Percentiles rank a stretch among this genome's conserved stretches.
Evolutionary conservation across 345 rosid genomes (phyloP).

Genomic region (Syzygium aromaticum): DNA sequence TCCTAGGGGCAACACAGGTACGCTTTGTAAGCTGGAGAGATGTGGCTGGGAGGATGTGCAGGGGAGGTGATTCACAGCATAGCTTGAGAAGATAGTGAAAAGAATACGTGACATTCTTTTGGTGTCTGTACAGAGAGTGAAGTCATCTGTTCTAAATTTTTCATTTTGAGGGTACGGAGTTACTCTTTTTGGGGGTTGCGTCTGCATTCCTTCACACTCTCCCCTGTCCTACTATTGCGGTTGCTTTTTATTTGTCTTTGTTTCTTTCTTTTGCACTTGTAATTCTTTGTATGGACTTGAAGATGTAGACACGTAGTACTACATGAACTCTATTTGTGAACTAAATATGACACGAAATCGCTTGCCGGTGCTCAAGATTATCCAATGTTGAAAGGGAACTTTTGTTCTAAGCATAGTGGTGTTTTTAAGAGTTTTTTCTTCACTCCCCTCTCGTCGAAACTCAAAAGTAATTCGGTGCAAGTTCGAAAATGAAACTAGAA

Average conservation of each 20-base stretch:
- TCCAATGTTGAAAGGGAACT: not conserved
- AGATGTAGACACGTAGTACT: not conserved
- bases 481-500: not conserved
- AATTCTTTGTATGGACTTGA: not conserved
- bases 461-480: not conserved
- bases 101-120: not conserved
- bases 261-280: not conserved
- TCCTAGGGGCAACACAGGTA: not conserved
- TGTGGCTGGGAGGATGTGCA: not conserved
- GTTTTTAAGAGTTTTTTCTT: not conserved
- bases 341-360: not conserved
- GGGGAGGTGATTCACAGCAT: not conserved
- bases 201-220: not conserved
- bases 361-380: not conserved
- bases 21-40: not conserved
- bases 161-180: not conserved
- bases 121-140: not conserved
- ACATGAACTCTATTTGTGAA: not conserved
- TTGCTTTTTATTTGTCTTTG: not conserved
- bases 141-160: not conserved
- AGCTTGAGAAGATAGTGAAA: not conserved
- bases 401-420: not conserved
- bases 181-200: not conserved
- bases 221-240: not conserved
- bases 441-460: not conserved